Percentiles rank a stretch among this genome's conserved stretches.
Conservation (phyloP, 2,329 filamentous ascomycete species). For the Aspergillus viridinutans region DNA sequence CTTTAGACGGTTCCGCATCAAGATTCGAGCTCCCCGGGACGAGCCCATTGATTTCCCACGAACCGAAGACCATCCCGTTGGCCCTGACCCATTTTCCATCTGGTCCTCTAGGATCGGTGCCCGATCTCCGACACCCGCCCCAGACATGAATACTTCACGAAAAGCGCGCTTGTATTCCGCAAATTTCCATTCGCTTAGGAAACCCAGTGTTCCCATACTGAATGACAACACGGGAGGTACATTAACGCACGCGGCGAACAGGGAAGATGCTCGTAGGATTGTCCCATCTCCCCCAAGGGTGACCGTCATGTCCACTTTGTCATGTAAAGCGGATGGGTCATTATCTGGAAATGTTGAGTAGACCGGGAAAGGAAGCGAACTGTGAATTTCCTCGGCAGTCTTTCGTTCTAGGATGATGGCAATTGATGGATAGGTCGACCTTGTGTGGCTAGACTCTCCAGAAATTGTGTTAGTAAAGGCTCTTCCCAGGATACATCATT, state of each 20-base stretch:
- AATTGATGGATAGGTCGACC: slow-evolving; percentile 71
- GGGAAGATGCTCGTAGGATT: slow-evolving; percentile 76
- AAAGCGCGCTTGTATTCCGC: slow-evolving; percentile 87
- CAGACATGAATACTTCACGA: slow-evolving; percentile 85
- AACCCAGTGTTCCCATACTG: slow-evolving; percentile 94
- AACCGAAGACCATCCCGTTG: slow-evolving; percentile 65
- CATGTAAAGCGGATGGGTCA: slow-evolving; percentile 53
- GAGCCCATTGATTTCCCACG: slow-evolving; percentile 78
- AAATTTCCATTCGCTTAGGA: slow-evolving; percentile 96
- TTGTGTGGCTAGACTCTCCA: slow-evolving; percentile 58
- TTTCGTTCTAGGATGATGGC: slow-evolving; percentile 78
- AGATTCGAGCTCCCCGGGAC: slow-evolving; percentile 69
- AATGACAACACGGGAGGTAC: slow-evolving; percentile 93
- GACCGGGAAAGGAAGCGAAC: slow-evolving; percentile 67
- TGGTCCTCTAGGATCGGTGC: slow-evolving; percentile 38
- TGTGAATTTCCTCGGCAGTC: slow-evolving; percentile 68
- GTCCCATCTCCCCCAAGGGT: slow-evolving; percentile 94
- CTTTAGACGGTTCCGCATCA: slow-evolving; percentile 81
- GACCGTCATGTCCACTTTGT: slow-evolving; percentile 81
- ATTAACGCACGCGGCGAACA: slow-evolving; percentile 74
- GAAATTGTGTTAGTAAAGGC: neutral
- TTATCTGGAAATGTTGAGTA: slow-evolving; percentile 48
- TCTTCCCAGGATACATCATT: neutral
- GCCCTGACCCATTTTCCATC: slow-evolving; percentile 26
- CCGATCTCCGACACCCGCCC: slow-evolving; percentile 50